phyloP scores from a whole-genome alignment of 495 filamentous ascomycete species.

The Sporormia fimetaria region DNA sequence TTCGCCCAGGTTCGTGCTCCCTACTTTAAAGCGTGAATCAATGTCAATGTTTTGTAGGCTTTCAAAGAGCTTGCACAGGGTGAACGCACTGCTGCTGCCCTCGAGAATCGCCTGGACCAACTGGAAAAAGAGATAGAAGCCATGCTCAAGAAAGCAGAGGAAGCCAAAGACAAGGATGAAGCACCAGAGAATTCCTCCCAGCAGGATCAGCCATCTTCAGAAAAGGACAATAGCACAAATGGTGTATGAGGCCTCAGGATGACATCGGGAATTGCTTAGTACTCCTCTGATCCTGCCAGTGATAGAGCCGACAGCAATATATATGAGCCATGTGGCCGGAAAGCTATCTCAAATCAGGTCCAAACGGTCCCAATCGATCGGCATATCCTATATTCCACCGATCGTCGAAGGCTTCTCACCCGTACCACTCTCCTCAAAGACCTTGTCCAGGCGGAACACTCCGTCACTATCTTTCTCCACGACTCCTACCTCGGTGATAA shows the following conservation, averaged over 20 bases:
- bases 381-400: constrained; percentile 24
- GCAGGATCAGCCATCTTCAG: neutral
- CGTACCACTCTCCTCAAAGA: constrained; percentile 37
- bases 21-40: neutral
- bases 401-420: constrained; percentile 21
- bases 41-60: constrained; percentile 20
- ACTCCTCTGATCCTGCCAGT: too few relatives aligned
- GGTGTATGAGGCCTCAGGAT: too few relatives aligned
- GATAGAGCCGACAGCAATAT: too few relatives aligned
- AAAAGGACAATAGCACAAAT: constrained; percentile 2
- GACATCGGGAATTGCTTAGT: too few relatives aligned
- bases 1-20: constrained; percentile 23
- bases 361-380: too few relatives aligned
- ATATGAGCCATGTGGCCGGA: too few relatives aligned
- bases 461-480: constrained; percentile 65
- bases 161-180: constrained; percentile 13
- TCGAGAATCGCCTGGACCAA: constrained; percentile 44
- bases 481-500: constrained; percentile 86
- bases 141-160: constrained; percentile 42
- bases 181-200: constrained; percentile 1
- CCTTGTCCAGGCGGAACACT: constrained; percentile 54
- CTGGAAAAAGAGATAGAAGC: constrained; percentile 49
- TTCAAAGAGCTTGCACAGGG: constrained; percentile 39
- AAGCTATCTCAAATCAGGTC: too few relatives aligned
- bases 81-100: constrained; percentile 43